Percentiles rank a stretch among this genome's conserved stretches.
These are phyloP conservation scores for Leccinum pachyderme DNA, from an alignment of 1,284 basidiomycete species.

Conservation along the genomic window DNA sequence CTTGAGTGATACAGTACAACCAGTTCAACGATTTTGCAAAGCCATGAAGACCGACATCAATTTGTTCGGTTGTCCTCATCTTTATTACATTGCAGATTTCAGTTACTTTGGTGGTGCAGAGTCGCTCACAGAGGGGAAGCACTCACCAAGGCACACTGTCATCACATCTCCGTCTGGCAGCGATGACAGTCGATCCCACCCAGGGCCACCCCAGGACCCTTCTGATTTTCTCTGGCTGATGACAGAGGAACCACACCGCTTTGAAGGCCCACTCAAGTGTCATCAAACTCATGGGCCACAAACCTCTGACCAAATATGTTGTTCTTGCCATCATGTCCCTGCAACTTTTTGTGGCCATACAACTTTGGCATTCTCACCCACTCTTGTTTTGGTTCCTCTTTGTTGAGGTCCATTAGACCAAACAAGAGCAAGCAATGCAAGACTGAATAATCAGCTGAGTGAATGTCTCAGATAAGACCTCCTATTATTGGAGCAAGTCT, in stretches of 20 bases:
- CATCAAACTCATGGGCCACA: slow-evolving; percentile 92
- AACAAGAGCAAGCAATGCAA: too few relatives aligned
- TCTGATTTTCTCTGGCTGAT: slow-evolving; percentile 91
- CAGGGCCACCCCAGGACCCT: slow-evolving; percentile 64
- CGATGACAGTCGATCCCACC: slow-evolving; percentile 43
- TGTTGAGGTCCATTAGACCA: too few relatives aligned
- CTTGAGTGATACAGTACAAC: slow-evolving; percentile 23
- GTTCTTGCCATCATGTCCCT: slow-evolving; percentile 77
- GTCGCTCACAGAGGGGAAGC: slow-evolving; percentile 54
- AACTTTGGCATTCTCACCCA: slow-evolving; percentile 65
- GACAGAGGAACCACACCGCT: slow-evolving; percentile 95
- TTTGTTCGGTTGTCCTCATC: not conserved
- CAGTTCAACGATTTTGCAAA: not conserved
- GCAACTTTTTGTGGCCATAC: slow-evolving; percentile 69
- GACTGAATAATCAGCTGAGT: too few relatives aligned
- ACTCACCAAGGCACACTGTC: slow-evolving; percentile 58
- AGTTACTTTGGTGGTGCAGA: slow-evolving; percentile 82
- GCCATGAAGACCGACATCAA: slow-evolving; percentile 23
- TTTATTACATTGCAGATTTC: slow-evolving; percentile 46
- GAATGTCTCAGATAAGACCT: too few relatives aligned
- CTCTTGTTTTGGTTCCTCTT: slow-evolving; percentile 74
- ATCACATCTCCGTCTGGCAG: slow-evolving; percentile 33
- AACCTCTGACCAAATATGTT: slow-evolving; percentile 87
- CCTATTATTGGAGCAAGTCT: too few relatives aligned
- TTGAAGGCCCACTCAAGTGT: slow-evolving; percentile 95